These are phyloP conservation scores for Chalciporus piperatus DNA, from an alignment of 768 basidiomycete genomes.

Conservation along the genomic window DNA sequence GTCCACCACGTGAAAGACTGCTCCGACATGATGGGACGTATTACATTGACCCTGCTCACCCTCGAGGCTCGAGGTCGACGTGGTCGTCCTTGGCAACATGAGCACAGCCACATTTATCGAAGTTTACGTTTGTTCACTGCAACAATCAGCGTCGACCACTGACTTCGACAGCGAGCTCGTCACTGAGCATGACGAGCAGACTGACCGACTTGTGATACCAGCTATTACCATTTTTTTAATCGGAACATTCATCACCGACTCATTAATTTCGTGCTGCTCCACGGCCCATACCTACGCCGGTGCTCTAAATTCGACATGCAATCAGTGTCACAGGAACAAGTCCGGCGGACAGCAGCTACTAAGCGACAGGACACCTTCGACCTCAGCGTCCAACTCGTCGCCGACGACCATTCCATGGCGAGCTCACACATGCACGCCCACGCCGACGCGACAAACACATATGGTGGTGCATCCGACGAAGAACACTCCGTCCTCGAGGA, in stretches of 20 bases:
- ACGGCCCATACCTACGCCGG: neutral
- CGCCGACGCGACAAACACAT: constrained; percentile 43
- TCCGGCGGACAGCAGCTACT: constrained; percentile 18
- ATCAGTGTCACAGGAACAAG: constrained; percentile 25
- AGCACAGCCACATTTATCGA: neutral
- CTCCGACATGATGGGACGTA: too few species aligned
- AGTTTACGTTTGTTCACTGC: too few species aligned
- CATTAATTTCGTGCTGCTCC: neutral
- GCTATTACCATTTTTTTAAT: neutral
- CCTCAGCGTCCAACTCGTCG: constrained; percentile 60
- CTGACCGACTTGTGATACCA: neutral
- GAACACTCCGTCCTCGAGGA: constrained; percentile 83
- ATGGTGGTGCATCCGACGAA: constrained; percentile 57
- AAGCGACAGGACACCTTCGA: constrained; percentile 67
- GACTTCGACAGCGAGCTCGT: constrained; percentile 11
- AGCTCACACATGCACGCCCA: constrained; percentile 46
- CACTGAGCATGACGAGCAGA: constrained; percentile 18
- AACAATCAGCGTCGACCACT: neutral
- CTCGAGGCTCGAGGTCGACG: too few species aligned
- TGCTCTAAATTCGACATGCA: constrained; percentile 18
- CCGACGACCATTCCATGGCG: constrained; percentile 50
- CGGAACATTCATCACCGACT: neutral
- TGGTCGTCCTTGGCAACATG: constrained; percentile 15
- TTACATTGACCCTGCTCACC: too few species aligned
- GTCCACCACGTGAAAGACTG: too few species aligned